Evolutionary conservation across 495 filamentous ascomycete species (phyloP), one percentile per base, ranked within the genome.

Genomic region (Neurospora terricola): DNA sequence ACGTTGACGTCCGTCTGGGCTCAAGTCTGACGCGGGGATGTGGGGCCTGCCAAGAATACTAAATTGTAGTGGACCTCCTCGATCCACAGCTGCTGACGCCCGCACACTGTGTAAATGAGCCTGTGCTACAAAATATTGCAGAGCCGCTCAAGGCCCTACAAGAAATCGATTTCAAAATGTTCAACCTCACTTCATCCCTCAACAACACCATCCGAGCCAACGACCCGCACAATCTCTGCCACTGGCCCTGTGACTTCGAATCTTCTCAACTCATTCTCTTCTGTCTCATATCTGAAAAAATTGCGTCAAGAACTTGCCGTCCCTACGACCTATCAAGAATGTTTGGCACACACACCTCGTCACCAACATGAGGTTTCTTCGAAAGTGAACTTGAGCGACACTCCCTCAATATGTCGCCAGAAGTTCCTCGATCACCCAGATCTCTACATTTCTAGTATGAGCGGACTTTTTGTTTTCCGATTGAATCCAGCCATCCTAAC

Each of bases 361-460:
- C 27, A 34, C 54, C 54, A 62, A 62, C 54, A 16, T 23, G 23
- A 8, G 5, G 27, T 34, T 8, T 18, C 27, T 1, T 34, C 18
- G 14, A 34, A 18, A 18, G 1, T 9, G 2, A 9, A 9, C 54
- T 4, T 9, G 27, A 34, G 54, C 2, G 54, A 62, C 54, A 62
- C 54, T 62, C 54, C 5, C 27, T 62, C 12, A 1, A 0, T 0
- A 34, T 0, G 16, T 18, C 14, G 14, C 12, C 2, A 2, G 6
- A 0, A 9, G 2, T 0, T 0, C 14, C 54, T 62, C 23, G 0
- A 4, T 16, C 23, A 30, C 0, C 23, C 1, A 0, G 54, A 7
- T 3, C 4, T 6, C 0, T 1, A 5, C 21, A 12, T 6, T 54
- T 12, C 36, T 0, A 8, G 36, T 8, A 37, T 37, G 0, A 37